Evolutionary conservation across 768 basidiomycete genomes (phyloP), one percentile per base, ranked within the genome.

Genomic region (Naganishia kalamii): DNA sequence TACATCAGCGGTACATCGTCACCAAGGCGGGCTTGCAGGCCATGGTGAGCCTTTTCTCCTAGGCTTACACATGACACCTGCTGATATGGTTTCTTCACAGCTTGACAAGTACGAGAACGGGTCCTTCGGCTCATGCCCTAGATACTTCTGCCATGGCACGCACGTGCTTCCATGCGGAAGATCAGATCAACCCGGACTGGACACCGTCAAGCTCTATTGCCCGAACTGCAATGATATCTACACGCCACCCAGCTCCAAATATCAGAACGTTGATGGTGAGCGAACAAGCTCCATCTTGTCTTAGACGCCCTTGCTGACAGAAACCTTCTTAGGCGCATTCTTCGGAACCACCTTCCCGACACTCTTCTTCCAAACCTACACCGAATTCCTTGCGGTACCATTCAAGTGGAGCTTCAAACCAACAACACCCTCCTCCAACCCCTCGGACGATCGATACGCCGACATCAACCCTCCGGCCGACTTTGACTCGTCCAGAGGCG

Each of bases 331-430:
- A 97, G 93, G 94, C 68, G 96, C 96, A 12, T 99, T 97, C 81
- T 99, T 99, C 81, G 96, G 96, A 23, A 98, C 94, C 0, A 97
- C 94, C n/a, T 99, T 99, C 78, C 83, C 93, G 1, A 92, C 97
- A 73, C 83, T 99, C 27, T 94, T 98, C 81, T 98, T 98, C 84
- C 92, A 98, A 75, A 92, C 89, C 68, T 98, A 94, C 80, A 89
- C 90, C 27, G 92, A 94, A 76, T 84, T 93, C n/a, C 86, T 90
- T 10, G 89, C 93, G 0, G 90, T 91, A 27, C 91, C 93, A 1
- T 97, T 92, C 80, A 92, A 85, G 48, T 54, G 44, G 30, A 35
- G 30, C 54, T 41, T 17, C n/a, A 51, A 41, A 29, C 21, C 48
- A 35, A 21, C 49, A 29, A 29, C 43, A 11, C 30, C 48, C 21